phyloP scores from a whole-genome alignment of 225 moss, liverwort and hornwort species.

The Bryoerythrophyllum caledonicum region DNA sequence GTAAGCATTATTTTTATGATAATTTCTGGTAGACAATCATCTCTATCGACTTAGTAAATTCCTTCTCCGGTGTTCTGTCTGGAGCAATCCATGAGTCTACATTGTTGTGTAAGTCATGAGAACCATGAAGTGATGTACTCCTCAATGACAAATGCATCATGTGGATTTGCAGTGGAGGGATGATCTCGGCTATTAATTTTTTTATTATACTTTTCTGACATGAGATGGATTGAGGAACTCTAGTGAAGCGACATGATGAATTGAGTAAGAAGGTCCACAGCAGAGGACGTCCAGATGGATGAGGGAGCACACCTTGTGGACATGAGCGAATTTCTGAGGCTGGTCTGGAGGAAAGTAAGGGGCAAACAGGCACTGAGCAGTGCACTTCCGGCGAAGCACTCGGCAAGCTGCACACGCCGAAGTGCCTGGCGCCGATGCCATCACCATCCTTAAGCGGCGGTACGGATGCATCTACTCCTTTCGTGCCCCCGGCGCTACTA shows the following conservation, averaged over 20 bases:
- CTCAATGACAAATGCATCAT: constrained; percentile 16
- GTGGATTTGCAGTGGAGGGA: constrained; percentile 19
- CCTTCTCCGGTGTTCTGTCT: constrained; percentile 10
- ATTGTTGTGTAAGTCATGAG: constrained; percentile 4
- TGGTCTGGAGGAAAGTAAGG: constrained; percentile 98
- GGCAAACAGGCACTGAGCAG: constrained; percentile 93
- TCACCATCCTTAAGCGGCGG: constrained; percentile 89
- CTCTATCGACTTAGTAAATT: constrained; percentile 10
- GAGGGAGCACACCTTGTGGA: constrained; percentile 84
- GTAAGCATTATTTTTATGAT: constrained; percentile 7
- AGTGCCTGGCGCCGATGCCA: constrained; percentile 88
- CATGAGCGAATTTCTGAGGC: constrained; percentile 95
- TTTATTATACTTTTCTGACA: background rate
- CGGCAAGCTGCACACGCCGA: constrained; percentile 99
- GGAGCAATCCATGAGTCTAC: constrained; percentile 13
- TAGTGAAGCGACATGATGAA: constrained; percentile 30
- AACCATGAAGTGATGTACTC: background rate
- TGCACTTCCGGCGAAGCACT: constrained; percentile 96
- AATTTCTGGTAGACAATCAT: constrained; percentile 11
- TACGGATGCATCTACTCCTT: constrained; percentile 88
- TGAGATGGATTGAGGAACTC: constrained; percentile 12
- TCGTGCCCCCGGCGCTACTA: constrained; percentile 21
- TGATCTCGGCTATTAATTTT: constrained; percentile 2
- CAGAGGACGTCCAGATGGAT: too few relatives aligned
- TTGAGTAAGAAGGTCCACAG: too few relatives aligned